A percentile compares a stretch with the other conserved stretches of the same genome.
These are phyloP conservation scores for Fusarium goolgardi DNA, from an alignment of 2,329 filamentous ascomycete genomes.

Conservation along the genomic window DNA sequence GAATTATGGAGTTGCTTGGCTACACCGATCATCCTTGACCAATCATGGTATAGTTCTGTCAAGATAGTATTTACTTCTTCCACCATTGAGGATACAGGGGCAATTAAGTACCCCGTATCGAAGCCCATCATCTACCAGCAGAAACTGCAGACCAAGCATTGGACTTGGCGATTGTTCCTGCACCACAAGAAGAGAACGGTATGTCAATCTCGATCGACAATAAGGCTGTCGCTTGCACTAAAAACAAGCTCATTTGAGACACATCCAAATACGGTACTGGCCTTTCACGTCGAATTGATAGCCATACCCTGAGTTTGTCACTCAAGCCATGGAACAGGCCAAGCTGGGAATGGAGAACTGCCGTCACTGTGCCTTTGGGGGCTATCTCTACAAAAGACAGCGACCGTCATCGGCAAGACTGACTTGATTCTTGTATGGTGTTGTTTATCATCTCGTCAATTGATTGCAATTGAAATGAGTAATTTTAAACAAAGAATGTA, in stretches of 20 bases:
- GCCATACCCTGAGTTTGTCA: background rate
- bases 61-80: background rate
- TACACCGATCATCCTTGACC: background rate
- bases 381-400: background rate
- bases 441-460: background rate
- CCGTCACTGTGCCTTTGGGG: background rate
- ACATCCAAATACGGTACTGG: background rate
- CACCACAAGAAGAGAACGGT: background rate
- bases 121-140: background rate
- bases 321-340: background rate
- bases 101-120: background rate
- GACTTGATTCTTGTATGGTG: background rate
- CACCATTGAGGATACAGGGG: fast-evolving
- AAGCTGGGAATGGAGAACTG: background rate
- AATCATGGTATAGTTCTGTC: background rate
- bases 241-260: background rate
- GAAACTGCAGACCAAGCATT: background rate
- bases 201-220: background rate
- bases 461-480: background rate
- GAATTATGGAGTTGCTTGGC: background rate
- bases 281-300: background rate
- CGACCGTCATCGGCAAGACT: background rate
- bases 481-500: background rate
- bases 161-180: background rate
- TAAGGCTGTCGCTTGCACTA: background rate